A percentile compares a stretch with the other conserved stretches of the same genome.
phyloP scores from a whole-genome alignment of 2,329 filamentous ascomycete genomes.

The Colletotrichum sp. region DNA sequence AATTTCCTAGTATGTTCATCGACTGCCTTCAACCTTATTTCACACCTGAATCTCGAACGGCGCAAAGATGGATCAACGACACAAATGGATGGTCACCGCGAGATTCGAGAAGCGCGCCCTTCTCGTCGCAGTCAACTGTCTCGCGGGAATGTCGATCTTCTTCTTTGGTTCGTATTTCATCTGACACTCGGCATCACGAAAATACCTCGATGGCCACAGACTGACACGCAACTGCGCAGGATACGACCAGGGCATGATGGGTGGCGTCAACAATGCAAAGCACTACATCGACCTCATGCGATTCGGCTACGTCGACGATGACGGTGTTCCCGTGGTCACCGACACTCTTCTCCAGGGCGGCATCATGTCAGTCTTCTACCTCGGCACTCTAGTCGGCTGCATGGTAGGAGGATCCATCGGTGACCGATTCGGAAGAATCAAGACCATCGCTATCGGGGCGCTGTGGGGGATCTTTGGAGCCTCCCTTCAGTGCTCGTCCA shows the following conservation, averaged over 20 bases:
- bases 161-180: neutral
- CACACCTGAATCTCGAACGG: neutral
- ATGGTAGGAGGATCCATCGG: neutral
- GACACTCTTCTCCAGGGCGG: neutral
- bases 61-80: neutral
- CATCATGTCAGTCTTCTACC: neutral
- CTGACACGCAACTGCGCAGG: neutral
- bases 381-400: neutral
- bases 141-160: neutral
- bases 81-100: neutral
- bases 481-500: neutral
- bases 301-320: neutral
- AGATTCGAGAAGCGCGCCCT: neutral
- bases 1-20: neutral
- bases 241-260: neutral
- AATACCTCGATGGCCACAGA: neutral
- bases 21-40: neutral
- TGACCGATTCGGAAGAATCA: neutral
- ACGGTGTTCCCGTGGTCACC: neutral
- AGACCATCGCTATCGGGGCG: neutral
- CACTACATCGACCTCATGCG: neutral
- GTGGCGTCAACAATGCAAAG: neutral
- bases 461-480: neutral
- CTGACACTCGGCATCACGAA: neutral
- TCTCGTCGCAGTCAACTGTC: neutral